These are phyloP conservation scores for Evernia prunastri DNA, from an alignment of 495 filamentous ascomycete genomes.

Conservation along the genomic window DNA sequence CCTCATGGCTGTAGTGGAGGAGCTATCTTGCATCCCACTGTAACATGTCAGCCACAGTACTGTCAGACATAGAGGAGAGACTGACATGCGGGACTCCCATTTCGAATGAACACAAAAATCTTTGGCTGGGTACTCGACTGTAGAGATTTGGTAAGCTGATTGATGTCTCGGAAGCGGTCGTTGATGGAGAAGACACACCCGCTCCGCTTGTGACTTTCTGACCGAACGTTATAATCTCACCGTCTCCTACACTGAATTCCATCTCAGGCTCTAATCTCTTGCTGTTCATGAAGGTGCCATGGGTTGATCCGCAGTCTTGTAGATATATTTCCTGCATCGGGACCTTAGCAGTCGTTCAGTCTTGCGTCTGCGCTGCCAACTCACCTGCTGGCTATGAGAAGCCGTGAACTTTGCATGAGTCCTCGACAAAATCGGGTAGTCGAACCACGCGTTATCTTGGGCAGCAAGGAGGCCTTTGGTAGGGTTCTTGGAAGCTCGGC, in stretches of 20 bases:
- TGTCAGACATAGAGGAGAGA: neutral
- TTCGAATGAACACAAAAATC: constrained; percentile 21
- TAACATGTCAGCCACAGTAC: neutral
- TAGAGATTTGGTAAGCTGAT: neutral
- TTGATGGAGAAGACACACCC: constrained; percentile 30
- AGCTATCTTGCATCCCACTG: neutral
- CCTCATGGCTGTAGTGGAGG: neutral
- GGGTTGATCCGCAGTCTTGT: constrained; percentile 49
- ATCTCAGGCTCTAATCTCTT: constrained; percentile 35
- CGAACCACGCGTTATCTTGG: constrained; percentile 63
- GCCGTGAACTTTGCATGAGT: constrained; percentile 59
- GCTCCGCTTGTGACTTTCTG: constrained; percentile 46
- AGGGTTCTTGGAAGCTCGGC: constrained; percentile 54
- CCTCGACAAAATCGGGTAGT: constrained; percentile 77
- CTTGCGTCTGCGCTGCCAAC: constrained; percentile 9
- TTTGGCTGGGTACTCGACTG: constrained; percentile 25
- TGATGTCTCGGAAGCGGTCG: neutral
- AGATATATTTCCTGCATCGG: constrained; percentile 37
- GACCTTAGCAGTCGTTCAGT: constrained; percentile 22
- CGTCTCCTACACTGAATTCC: constrained; percentile 34
- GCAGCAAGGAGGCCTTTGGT: constrained; percentile 45
- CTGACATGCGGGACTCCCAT: constrained; percentile 16
- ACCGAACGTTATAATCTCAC: constrained; percentile 50
- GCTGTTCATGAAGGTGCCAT: constrained; percentile 51
- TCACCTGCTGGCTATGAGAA: constrained; percentile 40